Evolutionary conservation across 805 yeast genomes (phyloP), one percentile per base, ranked within the genome.

Genomic region (Kurtzmaniella cleridarum): DNA sequence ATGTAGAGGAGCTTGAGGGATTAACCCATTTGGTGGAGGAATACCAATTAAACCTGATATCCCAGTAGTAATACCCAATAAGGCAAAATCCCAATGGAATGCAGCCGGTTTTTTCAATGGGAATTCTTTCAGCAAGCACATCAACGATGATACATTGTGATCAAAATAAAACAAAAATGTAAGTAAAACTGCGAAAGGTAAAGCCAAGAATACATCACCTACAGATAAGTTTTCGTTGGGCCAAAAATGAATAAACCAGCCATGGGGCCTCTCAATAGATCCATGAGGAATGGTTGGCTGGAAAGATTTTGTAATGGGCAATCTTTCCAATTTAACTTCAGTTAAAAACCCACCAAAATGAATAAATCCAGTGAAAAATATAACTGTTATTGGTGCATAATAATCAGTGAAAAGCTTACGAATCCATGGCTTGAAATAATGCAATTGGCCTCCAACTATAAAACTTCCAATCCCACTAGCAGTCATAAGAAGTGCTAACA

Each of bases 1-100:
- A 51, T 91, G 98, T 27, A 93, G 56, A 2, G 98, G 98, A 0
- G 98, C 98, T 59, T 91, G 98, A 1, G 98, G 98, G 32, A 91
- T 91, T 26, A 91, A 68, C 0, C 98, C 98, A 60, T 93, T 93
- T 0, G 98, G 98, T 2, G 97, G 89, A 0, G 98, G 98, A 2
- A 93, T 71, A 0, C 98, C 98, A 9, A 91, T 54, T 1, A 91
- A 60, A 0, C 98, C 98, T 2, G 95, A 71, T 1, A 91, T 59
- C 0, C 95, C 95, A 0, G 98, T 93, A 4, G 90, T 83, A 6
- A 87, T 55, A 0, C 98, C 98, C 27, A 91, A 66, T 17, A 93
- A 62, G 30, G 84, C 73, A 53, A 90, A 84, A 60, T 91, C 98
- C 79, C 88, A 93, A 61, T 93, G 98, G 60, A 93, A 93, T 0